A percentile compares a stretch with the other conserved stretches of the same genome.
phyloP scores from a whole-genome alignment of 176 grass and related monocot species.

The Rhipidocladum racemiflorum region DNA sequence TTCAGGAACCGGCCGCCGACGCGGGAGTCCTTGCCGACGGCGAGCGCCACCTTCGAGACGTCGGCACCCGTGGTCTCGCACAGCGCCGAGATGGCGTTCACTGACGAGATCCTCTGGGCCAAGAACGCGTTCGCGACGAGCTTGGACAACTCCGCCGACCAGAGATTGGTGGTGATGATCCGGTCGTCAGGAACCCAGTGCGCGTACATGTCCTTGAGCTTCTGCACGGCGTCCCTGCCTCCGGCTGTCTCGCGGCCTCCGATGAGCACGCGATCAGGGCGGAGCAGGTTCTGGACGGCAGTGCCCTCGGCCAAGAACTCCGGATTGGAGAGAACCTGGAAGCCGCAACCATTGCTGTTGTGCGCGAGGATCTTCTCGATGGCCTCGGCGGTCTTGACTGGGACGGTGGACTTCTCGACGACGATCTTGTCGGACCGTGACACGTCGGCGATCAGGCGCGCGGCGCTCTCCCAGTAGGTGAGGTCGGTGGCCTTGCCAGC shows the following conservation, averaged over 20 bases:
- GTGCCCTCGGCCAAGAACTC: constrained; percentile 57
- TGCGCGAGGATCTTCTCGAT: constrained; percentile 49
- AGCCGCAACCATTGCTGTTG: constrained; percentile 32
- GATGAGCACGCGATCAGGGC: constrained; percentile 55
- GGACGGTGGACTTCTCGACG: constrained; percentile 63
- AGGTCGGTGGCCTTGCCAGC: constrained; percentile 25
- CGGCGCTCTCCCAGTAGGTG: constrained; percentile 64
- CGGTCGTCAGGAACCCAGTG: constrained; percentile 59
- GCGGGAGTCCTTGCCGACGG: constrained; percentile 41
- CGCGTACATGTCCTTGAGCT: constrained; percentile 45
- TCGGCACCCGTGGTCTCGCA: constrained; percentile 59
- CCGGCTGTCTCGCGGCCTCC: constrained; percentile 37
- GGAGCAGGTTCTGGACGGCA: constrained; percentile 37
- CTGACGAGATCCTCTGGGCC: constrained; percentile 55
- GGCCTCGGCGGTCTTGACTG: constrained; percentile 48
- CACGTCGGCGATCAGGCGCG: constrained; percentile 47
- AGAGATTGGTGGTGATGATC: constrained; percentile 47
- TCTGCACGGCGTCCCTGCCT: constrained; percentile 33
- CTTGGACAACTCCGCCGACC: constrained; percentile 51
- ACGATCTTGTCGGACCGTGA: constrained; percentile 45
- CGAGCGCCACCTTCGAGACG: constrained; percentile 47
- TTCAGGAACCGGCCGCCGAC: constrained; percentile 32
- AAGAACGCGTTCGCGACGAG: constrained; percentile 57
- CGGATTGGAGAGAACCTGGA: constrained; percentile 59
- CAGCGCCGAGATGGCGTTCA: constrained; percentile 55